phyloP scores from a whole-genome alignment of 208 protist species.

The Acanthamoeba castellanii region DNA sequence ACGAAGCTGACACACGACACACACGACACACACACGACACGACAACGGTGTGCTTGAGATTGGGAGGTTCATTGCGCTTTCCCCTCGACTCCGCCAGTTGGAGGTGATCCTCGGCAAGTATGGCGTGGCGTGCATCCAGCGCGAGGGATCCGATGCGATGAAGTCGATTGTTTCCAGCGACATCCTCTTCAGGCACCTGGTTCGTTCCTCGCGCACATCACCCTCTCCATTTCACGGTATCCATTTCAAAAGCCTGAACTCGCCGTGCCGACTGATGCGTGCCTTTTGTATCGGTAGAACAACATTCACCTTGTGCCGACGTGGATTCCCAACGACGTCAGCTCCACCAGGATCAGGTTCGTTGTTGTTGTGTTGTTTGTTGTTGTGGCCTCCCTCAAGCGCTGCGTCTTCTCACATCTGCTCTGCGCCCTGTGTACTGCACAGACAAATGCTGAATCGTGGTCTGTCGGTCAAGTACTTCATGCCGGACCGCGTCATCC shows the following conservation, averaged over 20 bases:
- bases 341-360: slow-evolving; percentile 65
- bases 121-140: slow-evolving; percentile 73
- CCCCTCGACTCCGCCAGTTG: slow-evolving; percentile 3
- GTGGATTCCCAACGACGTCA: slow-evolving; percentile 69
- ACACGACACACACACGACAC: background rate
- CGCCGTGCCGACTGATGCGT: background rate
- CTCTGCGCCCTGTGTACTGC: too few species aligned
- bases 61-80: background rate
- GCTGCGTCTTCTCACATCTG: background rate
- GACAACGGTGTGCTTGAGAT: background rate
- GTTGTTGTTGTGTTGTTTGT: background rate
- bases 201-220: background rate
- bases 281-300: background rate
- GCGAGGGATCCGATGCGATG: slow-evolving; percentile 61
- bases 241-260: too few species aligned
- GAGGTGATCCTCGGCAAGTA: slow-evolving; percentile 68
- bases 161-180: slow-evolving; percentile 51
- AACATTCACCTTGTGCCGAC: slow-evolving; percentile 49
- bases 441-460: slow-evolving; percentile 42
- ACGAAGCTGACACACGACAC: background rate
- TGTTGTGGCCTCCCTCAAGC: background rate
- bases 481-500: slow-evolving; percentile 51
- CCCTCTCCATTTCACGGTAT: background rate
- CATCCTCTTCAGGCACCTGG: slow-evolving; percentile 58
- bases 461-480: slow-evolving; percentile 70